Base-by-base conservation (phyloP, 768 basidiomycete genomes). In the Trametes gibbosa region DNA sequence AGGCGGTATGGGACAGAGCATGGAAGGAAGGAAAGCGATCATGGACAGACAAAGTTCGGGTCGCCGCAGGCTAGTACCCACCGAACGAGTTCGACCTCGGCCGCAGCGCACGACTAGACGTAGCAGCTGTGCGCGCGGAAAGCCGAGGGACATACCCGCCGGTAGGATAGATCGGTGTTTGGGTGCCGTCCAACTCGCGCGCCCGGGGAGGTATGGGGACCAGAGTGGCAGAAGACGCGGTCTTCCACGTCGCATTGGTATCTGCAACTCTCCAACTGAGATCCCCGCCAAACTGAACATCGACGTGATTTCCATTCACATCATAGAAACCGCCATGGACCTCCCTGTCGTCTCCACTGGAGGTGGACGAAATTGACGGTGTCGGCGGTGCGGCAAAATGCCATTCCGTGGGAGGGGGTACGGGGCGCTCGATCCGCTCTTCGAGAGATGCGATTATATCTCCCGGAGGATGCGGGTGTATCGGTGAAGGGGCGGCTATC, bases 61-160 rank as follows among this genome's bases (percentile, higher is more conserved):
- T 32, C 29, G 43, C 42, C 13, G 53, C 32, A 16, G 23, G 21
- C n/a, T 27, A 29, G 54, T 39, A 55, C 19, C 54, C 54, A 9
- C 54, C 45, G n/a, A 55, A 55, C 7, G 54, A 55, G 46, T 55
- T 55, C 2, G 54, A 55, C 24, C 54, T 46, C 13, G 54, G 54
- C 9, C 54, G 54, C 1, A 46, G 54, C 5, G 23, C 45, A 25
- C 46, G 54, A 37, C 19, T 45, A 19, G 46, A 17, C 1, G 17
- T 25, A 5, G 54, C 46, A 27, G 10, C 17, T 1, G 46, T 5
- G 16, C 46, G 54, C 21, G 8, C 32, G 49, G 19, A 23, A 10
- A 35, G 34, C n/a, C 27, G 49, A 21, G 49, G 8, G n/a, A 37
- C n/a, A n/a, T 35, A 19, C 49, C 34, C n/a, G 34, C 19, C 34